Conservation (phyloP, 2,329 filamentous ascomycete genomes). For the Biscogniauxia mediterranea region DNA sequence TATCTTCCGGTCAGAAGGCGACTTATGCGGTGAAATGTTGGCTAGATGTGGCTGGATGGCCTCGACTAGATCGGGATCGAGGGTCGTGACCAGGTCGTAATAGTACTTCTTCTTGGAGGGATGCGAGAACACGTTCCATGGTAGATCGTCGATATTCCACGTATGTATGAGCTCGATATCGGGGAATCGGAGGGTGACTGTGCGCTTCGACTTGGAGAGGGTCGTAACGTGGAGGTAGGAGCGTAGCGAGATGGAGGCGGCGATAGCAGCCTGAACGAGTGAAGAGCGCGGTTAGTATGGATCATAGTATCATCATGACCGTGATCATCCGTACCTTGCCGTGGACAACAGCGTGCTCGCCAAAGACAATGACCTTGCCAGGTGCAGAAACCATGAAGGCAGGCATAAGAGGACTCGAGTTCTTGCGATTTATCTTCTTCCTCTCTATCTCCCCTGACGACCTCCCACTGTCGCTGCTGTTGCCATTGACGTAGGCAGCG, state of each 20-base stretch:
- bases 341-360: conserved; percentile 96
- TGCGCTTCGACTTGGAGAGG: conserved; percentile 86
- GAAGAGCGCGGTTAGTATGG: background rate
- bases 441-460: conserved; percentile 32
- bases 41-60: conserved; percentile 78
- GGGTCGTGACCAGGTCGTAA: conserved; percentile 80
- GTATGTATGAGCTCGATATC: conserved; percentile 88
- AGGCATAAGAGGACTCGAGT: conserved; percentile 70
- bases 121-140: conserved; percentile 79
- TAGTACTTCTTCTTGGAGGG: conserved; percentile 91
- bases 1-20: conserved; percentile 75
- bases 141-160: conserved; percentile 90
- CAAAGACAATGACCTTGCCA: conserved; percentile 97
- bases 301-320: no score
- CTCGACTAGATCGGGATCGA: conserved; percentile 79
- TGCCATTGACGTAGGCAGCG: conserved; percentile 34
- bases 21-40: conserved; percentile 63
- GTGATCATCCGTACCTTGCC: conserved; percentile 65
- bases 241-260: conserved; percentile 88
- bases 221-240: conserved; percentile 96
- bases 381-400: conserved; percentile 98
- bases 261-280: conserved; percentile 71
- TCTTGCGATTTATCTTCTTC: conserved; percentile 50
- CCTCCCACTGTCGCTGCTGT: conserved; percentile 16
- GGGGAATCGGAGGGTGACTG: conserved; percentile 82